Conservation (phyloP, 2,329 filamentous ascomycete genomes). For the Claviceps humidiphila region DNA sequence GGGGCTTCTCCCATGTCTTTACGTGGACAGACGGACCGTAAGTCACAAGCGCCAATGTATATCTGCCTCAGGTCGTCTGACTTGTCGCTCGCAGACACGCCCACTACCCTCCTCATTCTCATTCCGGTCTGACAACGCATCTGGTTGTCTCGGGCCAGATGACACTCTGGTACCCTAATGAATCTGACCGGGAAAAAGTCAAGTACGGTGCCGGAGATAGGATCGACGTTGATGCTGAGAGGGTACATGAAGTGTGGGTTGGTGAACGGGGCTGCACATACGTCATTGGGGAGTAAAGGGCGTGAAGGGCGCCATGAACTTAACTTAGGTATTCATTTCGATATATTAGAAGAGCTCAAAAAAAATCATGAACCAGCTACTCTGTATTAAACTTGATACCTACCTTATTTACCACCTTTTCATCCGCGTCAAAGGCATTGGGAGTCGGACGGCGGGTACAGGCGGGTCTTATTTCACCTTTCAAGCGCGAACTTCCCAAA, state of each 20-base stretch:
- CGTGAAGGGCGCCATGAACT: no score
- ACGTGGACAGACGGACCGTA: slow-evolving; percentile 62
- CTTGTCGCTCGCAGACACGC: slow-evolving; percentile 36
- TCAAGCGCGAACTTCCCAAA: no score
- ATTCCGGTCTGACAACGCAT: slow-evolving; percentile 53
- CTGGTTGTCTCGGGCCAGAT: slow-evolving; percentile 51
- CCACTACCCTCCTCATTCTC: slow-evolving; percentile 55
- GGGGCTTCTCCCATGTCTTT: slow-evolving; percentile 58
- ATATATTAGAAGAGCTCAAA: not conserved
- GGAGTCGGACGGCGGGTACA: no score
- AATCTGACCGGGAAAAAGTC: slow-evolving; percentile 38
- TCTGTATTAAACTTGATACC: not conserved
- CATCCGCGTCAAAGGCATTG: no score
- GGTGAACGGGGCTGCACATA: slow-evolving; percentile 54
- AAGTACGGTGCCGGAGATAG: slow-evolving; percentile 47
- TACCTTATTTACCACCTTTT: no score
- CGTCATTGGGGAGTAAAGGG: slow-evolving; percentile 44
- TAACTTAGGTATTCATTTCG: no score
- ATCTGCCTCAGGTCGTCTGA: not conserved
- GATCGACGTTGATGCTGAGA: slow-evolving; percentile 51
- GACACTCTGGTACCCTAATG: slow-evolving; percentile 53
- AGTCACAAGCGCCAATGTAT: slow-evolving; percentile 16
- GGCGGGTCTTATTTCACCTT: no score
- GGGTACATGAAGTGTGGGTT: slow-evolving; percentile 57
- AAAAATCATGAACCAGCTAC: not conserved